Conservation (phyloP, 2,329 filamentous ascomycete genomes). For the Aspergillus sp. region DNA sequence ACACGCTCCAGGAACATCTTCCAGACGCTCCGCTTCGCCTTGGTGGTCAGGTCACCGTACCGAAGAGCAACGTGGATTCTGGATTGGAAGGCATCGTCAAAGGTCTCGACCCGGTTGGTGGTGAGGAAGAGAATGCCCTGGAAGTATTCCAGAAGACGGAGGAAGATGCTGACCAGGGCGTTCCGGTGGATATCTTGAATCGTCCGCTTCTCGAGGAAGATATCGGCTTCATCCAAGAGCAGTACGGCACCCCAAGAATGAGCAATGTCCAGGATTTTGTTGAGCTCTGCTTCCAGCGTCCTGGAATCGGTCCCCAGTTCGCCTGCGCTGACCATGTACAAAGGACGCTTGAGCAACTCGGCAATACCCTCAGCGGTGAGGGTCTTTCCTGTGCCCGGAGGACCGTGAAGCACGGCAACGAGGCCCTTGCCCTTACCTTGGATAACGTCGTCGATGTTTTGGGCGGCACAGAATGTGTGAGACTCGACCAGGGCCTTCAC, state of each 20-base stretch:
- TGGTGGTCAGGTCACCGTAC: constrained; percentile 70
- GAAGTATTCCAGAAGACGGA: constrained; percentile 85
- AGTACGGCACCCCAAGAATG: constrained; percentile 84
- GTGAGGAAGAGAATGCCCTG: constrained; percentile 88
- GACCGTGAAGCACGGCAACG: constrained; percentile 77
- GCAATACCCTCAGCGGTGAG: constrained; percentile 84
- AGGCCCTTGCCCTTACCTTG: constrained; percentile 84
- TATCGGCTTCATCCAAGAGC: constrained; percentile 80
- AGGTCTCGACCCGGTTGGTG: constrained; percentile 81
- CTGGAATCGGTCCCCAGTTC: constrained; percentile 77
- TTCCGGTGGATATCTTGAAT: constrained; percentile 84
- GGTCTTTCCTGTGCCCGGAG: constrained; percentile 85
- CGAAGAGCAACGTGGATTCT: constrained; percentile 82
- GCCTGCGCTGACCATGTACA: constrained; percentile 80
- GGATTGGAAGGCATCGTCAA: constrained; percentile 87
- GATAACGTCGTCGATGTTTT: constrained; percentile 80
- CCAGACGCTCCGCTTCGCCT: constrained; percentile 78
- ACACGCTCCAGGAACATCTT: constrained; percentile 79
- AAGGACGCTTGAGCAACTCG: constrained; percentile 74
- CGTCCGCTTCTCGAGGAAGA: constrained; percentile 79
- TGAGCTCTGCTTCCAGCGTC: constrained; percentile 71
- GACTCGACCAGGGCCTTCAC: constrained; percentile 80
- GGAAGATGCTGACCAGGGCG: constrained; percentile 80
- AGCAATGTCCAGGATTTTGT: constrained; percentile 81
- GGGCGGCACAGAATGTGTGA: constrained; percentile 76